Evolutionary conservation across 345 rosid genomes (phyloP).

Genomic region (Angophora floribunda): DNA sequence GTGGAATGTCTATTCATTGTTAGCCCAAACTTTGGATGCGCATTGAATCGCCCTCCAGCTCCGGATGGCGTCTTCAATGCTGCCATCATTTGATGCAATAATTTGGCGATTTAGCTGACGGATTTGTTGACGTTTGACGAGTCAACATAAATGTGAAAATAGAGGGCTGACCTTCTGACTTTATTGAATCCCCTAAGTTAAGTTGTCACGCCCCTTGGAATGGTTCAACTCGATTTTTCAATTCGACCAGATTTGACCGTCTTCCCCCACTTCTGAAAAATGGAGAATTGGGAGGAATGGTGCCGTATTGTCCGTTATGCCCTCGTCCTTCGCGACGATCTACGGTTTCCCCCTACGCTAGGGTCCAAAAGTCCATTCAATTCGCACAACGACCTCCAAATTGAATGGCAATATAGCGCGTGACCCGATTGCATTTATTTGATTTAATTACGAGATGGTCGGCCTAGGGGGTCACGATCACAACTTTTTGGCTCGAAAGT

Average conservation of each 20-base stretch:
- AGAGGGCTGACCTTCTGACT: neutral
- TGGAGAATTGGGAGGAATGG: no score
- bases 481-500: neutral
- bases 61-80: neutral
- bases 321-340: neutral
- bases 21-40: no score
- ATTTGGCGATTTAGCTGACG: neutral
- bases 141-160: neutral
- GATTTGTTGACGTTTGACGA: neutral
- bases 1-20: no score
- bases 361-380: neutral
- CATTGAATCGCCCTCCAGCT: no score
- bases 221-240: neutral
- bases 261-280: neutral
- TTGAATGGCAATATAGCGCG: neutral
- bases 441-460: neutral
- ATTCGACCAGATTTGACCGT: neutral
- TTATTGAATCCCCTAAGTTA: neutral
- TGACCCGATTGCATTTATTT: neutral
- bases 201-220: neutral
- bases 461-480: neutral
- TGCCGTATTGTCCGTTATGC: neutral
- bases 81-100: neutral
- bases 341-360: neutral
- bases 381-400: neutral